Evolutionary conservation across 805 yeast genomes (phyloP).

Genomic region (Yamadazyma olivae): DNA sequence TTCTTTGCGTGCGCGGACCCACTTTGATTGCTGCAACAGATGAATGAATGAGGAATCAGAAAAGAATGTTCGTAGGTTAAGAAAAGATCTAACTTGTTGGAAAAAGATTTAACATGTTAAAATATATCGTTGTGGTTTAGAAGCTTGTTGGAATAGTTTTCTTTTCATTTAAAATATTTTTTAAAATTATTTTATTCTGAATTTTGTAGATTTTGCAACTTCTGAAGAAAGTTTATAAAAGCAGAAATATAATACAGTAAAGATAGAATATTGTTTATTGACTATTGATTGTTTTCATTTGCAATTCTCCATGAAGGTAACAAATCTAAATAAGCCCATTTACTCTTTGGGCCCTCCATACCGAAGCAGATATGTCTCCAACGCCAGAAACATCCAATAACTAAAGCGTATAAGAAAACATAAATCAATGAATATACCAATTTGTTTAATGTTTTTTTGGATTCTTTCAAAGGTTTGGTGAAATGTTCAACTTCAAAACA

Average conservation of each 20-base stretch:
- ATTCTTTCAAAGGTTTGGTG: constrained; percentile 24
- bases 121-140: too few relatives aligned
- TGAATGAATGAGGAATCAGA: too few relatives aligned
- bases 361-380: constrained; percentile 41
- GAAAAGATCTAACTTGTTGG: too few relatives aligned
- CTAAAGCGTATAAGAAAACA: constrained; percentile 26
- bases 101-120: too few relatives aligned
- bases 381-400: constrained; percentile 40
- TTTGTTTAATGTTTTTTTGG: constrained; percentile 13
- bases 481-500: constrained; percentile 56
- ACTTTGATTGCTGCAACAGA: too few relatives aligned
- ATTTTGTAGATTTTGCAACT: neutral
- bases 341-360: constrained; percentile 41
- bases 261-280: neutral
- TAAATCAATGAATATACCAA: constrained; percentile 22
- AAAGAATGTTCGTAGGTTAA: too few relatives aligned
- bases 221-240: neutral
- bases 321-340: constrained; percentile 38
- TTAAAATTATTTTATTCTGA: neutral
- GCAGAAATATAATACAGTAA: too few relatives aligned
- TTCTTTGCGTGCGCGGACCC: too few relatives aligned
- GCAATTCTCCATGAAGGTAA: constrained; percentile 41
- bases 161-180: too few relatives aligned
- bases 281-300: constrained; percentile 31
- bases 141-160: too few relatives aligned